These are phyloP conservation scores for Calonectria fujianensis DNA, from an alignment of 2,329 filamentous ascomycete genomes.

Conservation along the genomic window DNA sequence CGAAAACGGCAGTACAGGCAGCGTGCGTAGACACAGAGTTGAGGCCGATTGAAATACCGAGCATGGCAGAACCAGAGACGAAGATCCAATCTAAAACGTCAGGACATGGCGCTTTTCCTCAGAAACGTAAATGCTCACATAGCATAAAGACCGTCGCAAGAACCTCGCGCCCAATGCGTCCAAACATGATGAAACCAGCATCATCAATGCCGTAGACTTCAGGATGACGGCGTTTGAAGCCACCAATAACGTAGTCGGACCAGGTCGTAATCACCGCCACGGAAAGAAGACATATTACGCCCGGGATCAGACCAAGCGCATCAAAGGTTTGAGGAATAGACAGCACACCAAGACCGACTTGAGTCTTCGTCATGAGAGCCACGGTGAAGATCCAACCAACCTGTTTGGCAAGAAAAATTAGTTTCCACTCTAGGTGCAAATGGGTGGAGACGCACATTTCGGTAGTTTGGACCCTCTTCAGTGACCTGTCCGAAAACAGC, in stretches of 20 bases:
- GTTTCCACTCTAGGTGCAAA: neutral
- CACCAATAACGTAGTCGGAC: conserved; percentile 67
- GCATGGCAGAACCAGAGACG: neutral
- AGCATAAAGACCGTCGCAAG: conserved; percentile 57
- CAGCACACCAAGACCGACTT: conserved; percentile 67
- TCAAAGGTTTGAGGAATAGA: conserved; percentile 68
- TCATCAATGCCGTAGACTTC: conserved; percentile 73
- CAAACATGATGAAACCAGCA: conserved; percentile 68
- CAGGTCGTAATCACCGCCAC: conserved; percentile 67
- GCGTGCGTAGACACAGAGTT: neutral
- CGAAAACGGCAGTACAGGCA: neutral
- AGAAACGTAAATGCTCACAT: neutral
- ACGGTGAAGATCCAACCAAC: conserved; percentile 65
- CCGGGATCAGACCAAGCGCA: conserved; percentile 66
- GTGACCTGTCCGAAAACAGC: neutral
- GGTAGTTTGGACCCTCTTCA: neutral
- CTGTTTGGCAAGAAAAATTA: conserved; percentile 40
- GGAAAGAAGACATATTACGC: conserved; percentile 63
- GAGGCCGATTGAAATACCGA: neutral
- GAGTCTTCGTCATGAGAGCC: conserved; percentile 67
- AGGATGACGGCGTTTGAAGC: conserved; percentile 69
- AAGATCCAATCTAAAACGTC: neutral
- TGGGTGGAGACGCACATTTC: neutral
- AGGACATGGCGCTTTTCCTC: neutral
- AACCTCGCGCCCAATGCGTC: conserved; percentile 65